Percentiles rank a stretch among this genome's conserved stretches.
Evolutionary conservation across 441 rosid species (phyloP).

Genomic region (Daphne laureola): DNA sequence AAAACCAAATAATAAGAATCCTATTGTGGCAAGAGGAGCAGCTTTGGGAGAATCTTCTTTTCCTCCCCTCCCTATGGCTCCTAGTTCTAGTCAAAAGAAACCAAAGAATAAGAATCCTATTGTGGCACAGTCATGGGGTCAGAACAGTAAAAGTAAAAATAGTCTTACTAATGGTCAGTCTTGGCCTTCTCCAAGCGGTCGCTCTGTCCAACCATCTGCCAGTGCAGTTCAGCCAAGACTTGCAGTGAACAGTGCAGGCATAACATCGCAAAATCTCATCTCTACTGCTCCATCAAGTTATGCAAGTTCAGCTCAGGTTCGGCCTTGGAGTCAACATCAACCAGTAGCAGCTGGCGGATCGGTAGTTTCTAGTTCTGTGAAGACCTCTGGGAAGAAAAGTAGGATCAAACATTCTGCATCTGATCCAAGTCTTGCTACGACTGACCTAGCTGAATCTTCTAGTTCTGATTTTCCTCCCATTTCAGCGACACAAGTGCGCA

Average conservation of each 20-base stretch:
- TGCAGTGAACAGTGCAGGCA: slow-evolving; percentile 23
- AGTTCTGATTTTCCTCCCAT: slow-evolving; percentile 72
- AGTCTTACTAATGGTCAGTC: slow-evolving; percentile 36
- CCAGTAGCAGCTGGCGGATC: slow-evolving; percentile 22
- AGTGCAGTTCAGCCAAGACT: slow-evolving; percentile 33
- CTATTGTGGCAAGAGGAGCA: slow-evolving; percentile 49
- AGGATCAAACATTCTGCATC: slow-evolving; percentile 58
- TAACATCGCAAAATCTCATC: slow-evolving; percentile 20
- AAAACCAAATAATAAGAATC: slow-evolving; percentile 37
- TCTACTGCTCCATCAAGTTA: slow-evolving; percentile 23
- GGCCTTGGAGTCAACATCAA: slow-evolving; percentile 7
- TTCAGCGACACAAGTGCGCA: slow-evolving; percentile 39
- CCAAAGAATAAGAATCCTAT: slow-evolving; percentile 44
- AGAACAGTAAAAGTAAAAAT: slow-evolving; percentile 28
- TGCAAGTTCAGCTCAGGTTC: slow-evolving; percentile 36
- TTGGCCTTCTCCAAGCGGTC: slow-evolving; percentile 52
- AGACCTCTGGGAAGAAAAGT: slow-evolving; percentile 24
- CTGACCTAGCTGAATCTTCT: slow-evolving; percentile 28
- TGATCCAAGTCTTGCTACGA: slow-evolving; percentile 57
- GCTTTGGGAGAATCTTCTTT: slow-evolving; percentile 70
- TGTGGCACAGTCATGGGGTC: slow-evolving; percentile 61
- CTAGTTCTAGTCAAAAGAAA: slow-evolving; percentile 37
- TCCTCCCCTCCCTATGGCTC: slow-evolving; percentile 61
- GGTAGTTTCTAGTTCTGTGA: slow-evolving; percentile 20
- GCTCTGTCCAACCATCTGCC: slow-evolving; percentile 25